These are phyloP conservation scores for Boletus rex-veris DNA, from an alignment of 768 basidiomycete genomes.

Conservation along the genomic window DNA sequence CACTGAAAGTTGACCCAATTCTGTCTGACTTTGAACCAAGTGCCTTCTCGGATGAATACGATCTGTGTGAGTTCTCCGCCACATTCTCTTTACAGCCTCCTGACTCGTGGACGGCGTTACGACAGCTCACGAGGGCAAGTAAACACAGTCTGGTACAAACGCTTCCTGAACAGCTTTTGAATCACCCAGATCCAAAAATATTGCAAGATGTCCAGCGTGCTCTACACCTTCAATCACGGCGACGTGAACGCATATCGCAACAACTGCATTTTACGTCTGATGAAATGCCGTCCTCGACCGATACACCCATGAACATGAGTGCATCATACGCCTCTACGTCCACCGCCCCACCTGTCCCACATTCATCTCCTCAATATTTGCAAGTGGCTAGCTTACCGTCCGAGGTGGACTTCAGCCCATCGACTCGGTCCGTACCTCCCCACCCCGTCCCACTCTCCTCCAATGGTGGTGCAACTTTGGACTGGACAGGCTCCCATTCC, in stretches of 20 bases:
- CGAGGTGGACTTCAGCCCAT: conserved; percentile 72
- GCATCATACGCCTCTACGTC: conserved; percentile 34
- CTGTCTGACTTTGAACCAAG: conserved; percentile 36
- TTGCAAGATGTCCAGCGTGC: conserved; percentile 79
- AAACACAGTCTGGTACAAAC: conserved; percentile 2
- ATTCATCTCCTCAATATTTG: conserved; percentile 21
- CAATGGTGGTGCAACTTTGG: conserved; percentile 66
- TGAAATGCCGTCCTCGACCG: conserved; percentile 24
- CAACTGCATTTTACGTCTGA: conserved; percentile 15
- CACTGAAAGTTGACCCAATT: conserved; percentile 26
- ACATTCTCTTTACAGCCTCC: conserved; percentile 5
- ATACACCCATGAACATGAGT: conserved; percentile 24
- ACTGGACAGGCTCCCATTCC: conserved; percentile 60
- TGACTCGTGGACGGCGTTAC: conserved; percentile 5
- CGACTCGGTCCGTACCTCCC: conserved; percentile 41
- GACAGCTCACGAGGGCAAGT: conserved; percentile 72
- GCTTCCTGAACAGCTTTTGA: conserved; percentile 12
- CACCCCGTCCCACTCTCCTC: conserved; percentile 71
- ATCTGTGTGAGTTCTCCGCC: conserved; percentile 55
- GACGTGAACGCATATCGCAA: conserved; percentile 56
- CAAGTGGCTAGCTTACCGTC: conserved; percentile 21
- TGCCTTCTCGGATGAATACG: conserved; percentile 72
- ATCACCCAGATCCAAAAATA: conserved; percentile 64
- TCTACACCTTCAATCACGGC: conserved; percentile 65
- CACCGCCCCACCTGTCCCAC: conserved; percentile 11